A percentile compares a stretch with the other conserved stretches of the same genome.
Evolutionary conservation across 225 moss, liverwort and hornwort species (phyloP).

Genomic region (Polytrichum commune): DNA sequence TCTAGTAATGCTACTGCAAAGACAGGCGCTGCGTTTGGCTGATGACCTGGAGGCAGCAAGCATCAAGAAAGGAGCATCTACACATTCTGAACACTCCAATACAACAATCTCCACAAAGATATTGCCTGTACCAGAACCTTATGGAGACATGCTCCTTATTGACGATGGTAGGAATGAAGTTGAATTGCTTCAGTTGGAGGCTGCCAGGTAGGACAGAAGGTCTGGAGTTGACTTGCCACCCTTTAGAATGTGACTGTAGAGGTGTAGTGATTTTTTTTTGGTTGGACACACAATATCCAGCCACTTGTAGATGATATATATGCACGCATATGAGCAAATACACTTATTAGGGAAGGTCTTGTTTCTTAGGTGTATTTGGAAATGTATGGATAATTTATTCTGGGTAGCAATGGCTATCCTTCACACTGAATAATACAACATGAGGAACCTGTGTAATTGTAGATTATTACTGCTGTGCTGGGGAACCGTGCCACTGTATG

Average conservation of each 20-base stretch:
- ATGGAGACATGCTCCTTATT: slow-evolving; percentile 12
- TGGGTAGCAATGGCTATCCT: slow-evolving; percentile 2
- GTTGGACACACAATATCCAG: too few species aligned
- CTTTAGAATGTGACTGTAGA: too few species aligned
- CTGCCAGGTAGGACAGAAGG: slow-evolving; percentile 17
- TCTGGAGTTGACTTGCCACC: not conserved
- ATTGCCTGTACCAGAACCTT: slow-evolving; percentile 17
- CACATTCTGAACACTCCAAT: slow-evolving; percentile 13
- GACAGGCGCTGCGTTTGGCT: slow-evolving; percentile 71
- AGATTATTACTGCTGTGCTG: not conserved
- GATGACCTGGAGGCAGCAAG: slow-evolving; percentile 80
- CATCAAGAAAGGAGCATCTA: slow-evolving; percentile 12
- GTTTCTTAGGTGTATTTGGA: too few species aligned
- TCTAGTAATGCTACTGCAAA: slow-evolving; percentile 54
- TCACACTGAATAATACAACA: not conserved
- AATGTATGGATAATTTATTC: not conserved
- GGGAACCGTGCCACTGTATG: too few species aligned
- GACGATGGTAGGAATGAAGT: slow-evolving; percentile 7
- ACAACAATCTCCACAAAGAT: slow-evolving; percentile 3
- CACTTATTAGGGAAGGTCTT: too few species aligned
- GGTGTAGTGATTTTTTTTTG: too few species aligned
- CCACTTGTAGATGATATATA: too few species aligned
- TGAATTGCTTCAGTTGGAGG: slow-evolving; percentile 30
- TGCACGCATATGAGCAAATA: too few species aligned
- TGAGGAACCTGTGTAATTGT: not conserved